phyloP scores from a whole-genome alignment of 306 rosid species.

The Malus fusca region DNA sequence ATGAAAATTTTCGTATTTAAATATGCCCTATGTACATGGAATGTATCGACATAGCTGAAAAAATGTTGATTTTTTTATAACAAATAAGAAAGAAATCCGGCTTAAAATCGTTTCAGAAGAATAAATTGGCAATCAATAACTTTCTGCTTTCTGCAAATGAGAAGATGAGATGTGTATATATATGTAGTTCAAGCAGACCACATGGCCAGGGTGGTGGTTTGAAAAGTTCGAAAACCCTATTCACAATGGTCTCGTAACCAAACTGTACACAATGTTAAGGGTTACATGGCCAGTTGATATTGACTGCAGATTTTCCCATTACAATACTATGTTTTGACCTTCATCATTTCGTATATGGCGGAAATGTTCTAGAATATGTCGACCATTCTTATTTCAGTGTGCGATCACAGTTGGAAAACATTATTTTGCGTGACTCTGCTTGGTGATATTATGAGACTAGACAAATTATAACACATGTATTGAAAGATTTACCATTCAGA shows the following conservation, averaged over 20 bases:
- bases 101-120: not conserved
- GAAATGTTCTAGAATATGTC: not conserved
- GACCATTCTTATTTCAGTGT: not conserved
- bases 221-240: not conserved
- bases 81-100: too few species aligned
- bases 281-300: not conserved
- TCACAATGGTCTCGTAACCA: not conserved
- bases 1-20: too few species aligned
- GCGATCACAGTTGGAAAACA: not conserved
- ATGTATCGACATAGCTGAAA: too few species aligned
- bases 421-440: not conserved
- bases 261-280: not conserved
- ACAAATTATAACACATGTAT: too few species aligned
- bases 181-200: not conserved
- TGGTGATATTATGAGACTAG: not conserved
- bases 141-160: not conserved
- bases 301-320: not conserved
- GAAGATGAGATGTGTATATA: not conserved
- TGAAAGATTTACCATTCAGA: not conserved
- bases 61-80: too few species aligned
- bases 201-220: conserved; percentile 8
- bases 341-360: not conserved
- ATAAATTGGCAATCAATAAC: not conserved
- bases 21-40: too few species aligned
- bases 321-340: not conserved